Evolutionary conservation across 1,284 basidiomycete genomes (phyloP), one percentile per base, ranked within the genome.

Genomic region (Kwoniella shivajii): DNA sequence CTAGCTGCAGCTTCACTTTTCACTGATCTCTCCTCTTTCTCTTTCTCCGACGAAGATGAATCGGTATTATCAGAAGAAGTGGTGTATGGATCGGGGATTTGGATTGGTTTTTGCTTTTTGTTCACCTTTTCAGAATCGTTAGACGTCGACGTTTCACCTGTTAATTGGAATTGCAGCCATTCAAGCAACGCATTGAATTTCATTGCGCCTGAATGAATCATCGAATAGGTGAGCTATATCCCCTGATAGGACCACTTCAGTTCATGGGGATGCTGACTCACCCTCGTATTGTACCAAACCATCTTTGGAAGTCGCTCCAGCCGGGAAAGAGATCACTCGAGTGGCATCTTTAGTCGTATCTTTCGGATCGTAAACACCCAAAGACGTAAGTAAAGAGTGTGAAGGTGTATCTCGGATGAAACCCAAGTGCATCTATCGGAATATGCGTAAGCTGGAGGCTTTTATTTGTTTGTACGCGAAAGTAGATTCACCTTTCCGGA

Each of bases 361-460:
- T 6, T 50, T 49, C 6, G 66, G 30, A 20, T 74, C 69, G 34
- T 66, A 66, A 26, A 66, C 57, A 1, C 68, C 68, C 0, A 68
- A 52, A 9, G 63, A 54, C 2, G 64, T 50, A 11, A 73, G 60
- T 7, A 72, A 55, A 22, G 85, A 87, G 47, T 85, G 81, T 14
- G 82, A 81, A 72, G 63, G 42, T 1, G 72, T 68, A 57, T 92
- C 90, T 45, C 84, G 84, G 68, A 88, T 84, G 49, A 83, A 84
- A 2, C 82, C 88, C 61, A 92, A 84, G 26, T 80, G 81, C 22
- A 92, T 81, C 72, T 73, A 54, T 18, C 4, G 20, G 3, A 34
- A 20, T 30, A 16, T 53, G n/a, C 27, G n/a, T 44, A 31, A 34
- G 38, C 22, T 46, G 22, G 11, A 16, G 4, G 13, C 10, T 20